A percentile compares a stretch with the other conserved stretches of the same genome.
Conservation (phyloP, 306 rosid genomes). For the Canavalia ensiformis region DNA sequence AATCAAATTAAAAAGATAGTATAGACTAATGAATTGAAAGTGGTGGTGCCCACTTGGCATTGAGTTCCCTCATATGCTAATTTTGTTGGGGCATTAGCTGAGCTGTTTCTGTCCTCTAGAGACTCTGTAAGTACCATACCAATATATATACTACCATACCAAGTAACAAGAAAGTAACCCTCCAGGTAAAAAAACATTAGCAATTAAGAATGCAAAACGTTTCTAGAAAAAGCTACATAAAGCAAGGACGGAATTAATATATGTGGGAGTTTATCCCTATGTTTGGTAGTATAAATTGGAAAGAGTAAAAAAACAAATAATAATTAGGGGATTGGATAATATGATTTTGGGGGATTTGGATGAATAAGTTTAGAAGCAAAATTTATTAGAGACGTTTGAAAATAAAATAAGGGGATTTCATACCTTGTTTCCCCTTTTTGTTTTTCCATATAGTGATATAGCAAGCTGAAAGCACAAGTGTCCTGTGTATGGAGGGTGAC, state of each 20-base stretch:
- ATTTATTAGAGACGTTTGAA: neutral
- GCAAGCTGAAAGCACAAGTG: slow-evolving; percentile 24
- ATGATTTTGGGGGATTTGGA: slow-evolving; percentile 17
- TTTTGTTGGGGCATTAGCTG: slow-evolving; percentile 36
- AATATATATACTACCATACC: neutral
- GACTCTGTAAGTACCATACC: slow-evolving; percentile 1
- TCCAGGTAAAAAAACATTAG: slow-evolving; percentile 4
- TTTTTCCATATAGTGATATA: neutral
- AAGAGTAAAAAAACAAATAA: neutral
- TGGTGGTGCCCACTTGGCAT: slow-evolving; percentile 48
- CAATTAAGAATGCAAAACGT: neutral
- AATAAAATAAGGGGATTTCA: neutral
- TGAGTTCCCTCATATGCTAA: slow-evolving; percentile 33
- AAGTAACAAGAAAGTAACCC: slow-evolving; percentile 33
- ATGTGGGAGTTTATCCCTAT: neutral
- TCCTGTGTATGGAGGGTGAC: slow-evolving; percentile 47
- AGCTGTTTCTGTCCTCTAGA: slow-evolving; percentile 52
- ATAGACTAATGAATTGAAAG: neutral
- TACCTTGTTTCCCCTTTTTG: neutral
- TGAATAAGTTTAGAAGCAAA: slow-evolving; percentile 39
- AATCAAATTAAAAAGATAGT: slow-evolving; percentile 3
- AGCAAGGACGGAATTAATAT: neutral
- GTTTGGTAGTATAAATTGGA: slow-evolving; percentile 18
- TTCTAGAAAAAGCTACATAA: slow-evolving; percentile 10
- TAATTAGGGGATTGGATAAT: neutral